Conservation (phyloP, 192 early-diverging fungal genomes). For the Neocallimastix lanati region DNA sequence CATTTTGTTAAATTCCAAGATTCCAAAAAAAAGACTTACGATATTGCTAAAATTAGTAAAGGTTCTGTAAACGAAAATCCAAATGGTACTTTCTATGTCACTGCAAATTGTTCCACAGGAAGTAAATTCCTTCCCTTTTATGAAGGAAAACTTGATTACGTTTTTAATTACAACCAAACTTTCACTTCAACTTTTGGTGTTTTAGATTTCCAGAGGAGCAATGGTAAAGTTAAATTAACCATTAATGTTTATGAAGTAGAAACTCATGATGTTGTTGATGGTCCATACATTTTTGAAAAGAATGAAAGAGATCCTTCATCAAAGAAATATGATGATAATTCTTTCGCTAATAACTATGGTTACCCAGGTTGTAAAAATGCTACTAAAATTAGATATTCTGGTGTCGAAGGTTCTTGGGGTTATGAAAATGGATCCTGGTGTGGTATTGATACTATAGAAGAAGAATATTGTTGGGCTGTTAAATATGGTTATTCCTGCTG, state of each 20-base stretch:
- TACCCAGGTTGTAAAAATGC: no score
- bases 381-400: no score
- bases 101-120: not conserved
- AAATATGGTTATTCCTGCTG: no score
- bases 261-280: not conserved
- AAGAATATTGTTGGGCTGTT: no score
- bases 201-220: not conserved
- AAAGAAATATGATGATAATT: no score
- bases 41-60: not conserved
- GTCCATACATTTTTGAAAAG: not conserved
- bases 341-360: no score
- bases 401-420: no score
- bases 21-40: not conserved
- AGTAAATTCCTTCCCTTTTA: not conserved
- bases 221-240: not conserved
- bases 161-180: not conserved
- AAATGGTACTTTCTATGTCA: not conserved
- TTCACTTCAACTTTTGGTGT: not conserved
- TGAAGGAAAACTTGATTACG: not conserved
- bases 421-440: no score
- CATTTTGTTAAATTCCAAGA: not conserved
- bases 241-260: not conserved
- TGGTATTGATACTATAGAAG: no score
- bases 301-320: no score
- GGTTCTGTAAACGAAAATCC: not conserved